phyloP scores from a whole-genome alignment of 495 filamentous ascomycete genomes.

The Aspergillus conjunctus region DNA sequence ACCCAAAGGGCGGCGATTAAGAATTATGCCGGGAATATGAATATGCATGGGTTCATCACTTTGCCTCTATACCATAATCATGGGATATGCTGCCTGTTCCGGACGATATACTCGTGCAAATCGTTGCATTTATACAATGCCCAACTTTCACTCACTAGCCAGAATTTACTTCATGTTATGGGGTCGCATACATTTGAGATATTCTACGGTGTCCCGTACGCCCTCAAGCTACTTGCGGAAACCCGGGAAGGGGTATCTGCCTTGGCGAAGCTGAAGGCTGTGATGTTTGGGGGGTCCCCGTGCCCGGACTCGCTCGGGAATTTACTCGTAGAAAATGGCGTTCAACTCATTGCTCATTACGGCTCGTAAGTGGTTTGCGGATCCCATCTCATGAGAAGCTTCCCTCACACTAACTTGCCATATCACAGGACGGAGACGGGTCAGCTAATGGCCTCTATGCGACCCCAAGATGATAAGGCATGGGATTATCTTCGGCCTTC shows the following conservation, averaged over 20 bases:
- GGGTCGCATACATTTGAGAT: conserved; percentile 48
- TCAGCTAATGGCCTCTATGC: conserved; percentile 57
- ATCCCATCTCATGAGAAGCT: no score
- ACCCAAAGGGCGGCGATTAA: conserved; percentile 36
- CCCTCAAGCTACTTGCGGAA: conserved; percentile 56
- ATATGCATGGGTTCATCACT: conserved; percentile 47
- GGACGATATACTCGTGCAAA: conserved; percentile 51
- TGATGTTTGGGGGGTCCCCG: conserved; percentile 55
- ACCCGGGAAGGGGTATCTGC: conserved; percentile 48
- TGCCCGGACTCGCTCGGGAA: conserved; percentile 61
- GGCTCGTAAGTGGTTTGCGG: conserved; percentile 44
- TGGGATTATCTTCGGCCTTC: conserved; percentile 66
- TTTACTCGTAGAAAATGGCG: conserved; percentile 53
- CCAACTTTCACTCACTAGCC: conserved; percentile 54
- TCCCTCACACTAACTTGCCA: conserved; percentile 6
- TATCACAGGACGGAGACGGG: conserved; percentile 53
- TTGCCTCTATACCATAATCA: conserved; percentile 58
- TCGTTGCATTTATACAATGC: conserved; percentile 51
- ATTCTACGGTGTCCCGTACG: conserved; percentile 59
- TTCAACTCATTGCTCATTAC: conserved; percentile 57
- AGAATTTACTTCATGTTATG: conserved; percentile 51
- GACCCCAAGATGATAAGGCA: conserved; percentile 52
- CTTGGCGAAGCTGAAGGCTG: conserved; percentile 45
- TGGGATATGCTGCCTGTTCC: conserved; percentile 45
- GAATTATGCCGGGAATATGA: conserved; percentile 38